Conservation (phyloP, 495 filamentous ascomycete genomes). For the Hyaloscypha bicolor region DNA sequence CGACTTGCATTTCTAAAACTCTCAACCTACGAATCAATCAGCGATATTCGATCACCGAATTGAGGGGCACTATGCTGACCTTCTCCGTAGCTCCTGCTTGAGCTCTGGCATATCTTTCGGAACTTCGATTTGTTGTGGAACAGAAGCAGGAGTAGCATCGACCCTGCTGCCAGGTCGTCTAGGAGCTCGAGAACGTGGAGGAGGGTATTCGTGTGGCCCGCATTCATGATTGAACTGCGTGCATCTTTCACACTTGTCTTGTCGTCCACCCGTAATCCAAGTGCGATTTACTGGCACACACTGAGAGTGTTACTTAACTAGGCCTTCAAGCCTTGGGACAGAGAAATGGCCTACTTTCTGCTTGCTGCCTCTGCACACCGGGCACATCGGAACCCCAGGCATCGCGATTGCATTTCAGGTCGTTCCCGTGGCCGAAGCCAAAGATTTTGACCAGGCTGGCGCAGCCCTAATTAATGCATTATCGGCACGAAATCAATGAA, state of each 20-base stretch:
- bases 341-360: constrained; percentile 1
- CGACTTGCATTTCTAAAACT: constrained; percentile 3
- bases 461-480: background rate
- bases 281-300: background rate
- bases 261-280: background rate
- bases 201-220: background rate
- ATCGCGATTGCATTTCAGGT: background rate
- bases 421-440: background rate
- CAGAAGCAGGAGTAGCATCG: background rate
- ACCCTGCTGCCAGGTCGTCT: background rate
- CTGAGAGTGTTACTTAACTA: background rate
- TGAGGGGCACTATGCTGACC: background rate
- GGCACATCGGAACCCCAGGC: constrained; percentile 1
- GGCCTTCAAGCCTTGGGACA: background rate
- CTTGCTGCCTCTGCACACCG: constrained; percentile 2
- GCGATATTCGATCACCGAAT: background rate
- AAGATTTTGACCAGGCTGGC: background rate
- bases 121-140: background rate
- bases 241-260: constrained; percentile 10
- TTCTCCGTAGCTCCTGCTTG: constrained; percentile 1
- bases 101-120: background rate
- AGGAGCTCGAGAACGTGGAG: background rate
- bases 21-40: background rate
- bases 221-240: background rate
- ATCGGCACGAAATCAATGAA: background rate